Percentiles rank a stretch among this genome's conserved stretches.
phyloP scores from a whole-genome alignment of 179 eudicot species.

The Spergularia azorica region DNA sequence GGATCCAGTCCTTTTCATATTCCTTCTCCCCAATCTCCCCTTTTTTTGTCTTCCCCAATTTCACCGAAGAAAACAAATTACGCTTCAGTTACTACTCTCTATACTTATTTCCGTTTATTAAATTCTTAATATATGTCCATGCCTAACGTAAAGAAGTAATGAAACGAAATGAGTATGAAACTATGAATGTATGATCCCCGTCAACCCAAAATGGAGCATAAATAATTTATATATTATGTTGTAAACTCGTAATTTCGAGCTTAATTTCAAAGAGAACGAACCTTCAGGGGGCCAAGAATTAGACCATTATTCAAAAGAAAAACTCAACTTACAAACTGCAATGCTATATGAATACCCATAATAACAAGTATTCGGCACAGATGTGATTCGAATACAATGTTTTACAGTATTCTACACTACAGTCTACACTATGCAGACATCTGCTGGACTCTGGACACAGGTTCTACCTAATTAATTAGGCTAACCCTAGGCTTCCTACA shows the following conservation, averaged over 20 bases:
- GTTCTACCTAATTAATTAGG: slow-evolving; percentile 23
- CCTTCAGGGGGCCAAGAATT: background rate
- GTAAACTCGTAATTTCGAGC: no score
- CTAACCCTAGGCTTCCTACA: slow-evolving; percentile 33
- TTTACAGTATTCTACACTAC: slow-evolving; percentile 26
- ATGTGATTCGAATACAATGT: slow-evolving; percentile 19
- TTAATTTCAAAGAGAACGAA: background rate
- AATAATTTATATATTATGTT: no score
- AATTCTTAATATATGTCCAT: no score
- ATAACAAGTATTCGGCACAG: slow-evolving; percentile 17
- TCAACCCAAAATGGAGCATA: no score
- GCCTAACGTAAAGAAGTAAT: no score
- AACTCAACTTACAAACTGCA: background rate
- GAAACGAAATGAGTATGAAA: no score
- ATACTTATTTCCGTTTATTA: background rate
- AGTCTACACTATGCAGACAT: background rate
- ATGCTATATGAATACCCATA: background rate
- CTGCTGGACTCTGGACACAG: background rate
- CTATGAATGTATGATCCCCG: no score
- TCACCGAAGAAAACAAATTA: no score
- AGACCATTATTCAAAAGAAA: background rate
- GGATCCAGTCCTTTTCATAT: no score
- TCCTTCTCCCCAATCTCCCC: no score
- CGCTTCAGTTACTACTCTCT: no score
- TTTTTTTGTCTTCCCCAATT: no score